These are phyloP conservation scores for Cyclotella cryptica DNA, from an alignment of 108 stramenopile genomes.

Conservation along the genomic window DNA sequence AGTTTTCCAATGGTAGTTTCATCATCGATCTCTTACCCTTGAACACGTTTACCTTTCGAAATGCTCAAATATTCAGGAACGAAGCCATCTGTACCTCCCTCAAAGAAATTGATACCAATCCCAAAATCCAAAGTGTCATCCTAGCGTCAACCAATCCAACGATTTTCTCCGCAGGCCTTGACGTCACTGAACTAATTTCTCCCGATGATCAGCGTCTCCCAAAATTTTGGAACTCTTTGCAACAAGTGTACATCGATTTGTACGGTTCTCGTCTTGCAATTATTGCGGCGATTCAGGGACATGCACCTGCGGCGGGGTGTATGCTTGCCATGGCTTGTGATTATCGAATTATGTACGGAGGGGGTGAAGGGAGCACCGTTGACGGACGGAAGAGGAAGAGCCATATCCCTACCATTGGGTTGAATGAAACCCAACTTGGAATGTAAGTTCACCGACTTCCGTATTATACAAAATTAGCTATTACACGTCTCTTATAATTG, in stretches of 20 bases:
- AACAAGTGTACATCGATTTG: conserved; percentile 84
- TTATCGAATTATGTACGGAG: conserved; percentile 75
- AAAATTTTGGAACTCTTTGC: conserved; percentile 81
- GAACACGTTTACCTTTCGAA: neutral
- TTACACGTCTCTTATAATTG: neutral
- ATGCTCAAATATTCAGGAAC: conserved; percentile 40
- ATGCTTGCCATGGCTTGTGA: conserved; percentile 89
- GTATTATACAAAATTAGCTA: neutral
- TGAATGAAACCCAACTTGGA: conserved; percentile 86
- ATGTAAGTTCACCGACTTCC: conserved; percentile 37
- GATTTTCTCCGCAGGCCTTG: conserved; percentile 89
- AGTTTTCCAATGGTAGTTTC: conserved; percentile 18
- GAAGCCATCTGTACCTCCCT: conserved; percentile 67
- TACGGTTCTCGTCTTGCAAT: conserved; percentile 77
- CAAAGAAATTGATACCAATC: conserved; percentile 60
- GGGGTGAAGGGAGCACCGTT: conserved; percentile 6
- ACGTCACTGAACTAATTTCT: conserved; percentile 72
- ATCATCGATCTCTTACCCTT: neutral
- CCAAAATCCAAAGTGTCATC: conserved; percentile 65
- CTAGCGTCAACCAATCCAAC: conserved; percentile 63
- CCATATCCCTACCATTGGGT: conserved; percentile 64
- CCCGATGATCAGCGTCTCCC: conserved; percentile 67
- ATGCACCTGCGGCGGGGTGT: conserved; percentile 90
- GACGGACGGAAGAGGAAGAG: conserved; percentile 8
- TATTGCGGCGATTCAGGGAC: conserved; percentile 77